These are phyloP conservation scores for Colletotrichum tofieldiae DNA, from an alignment of 2,329 filamentous ascomycete genomes.

Conservation along the genomic window DNA sequence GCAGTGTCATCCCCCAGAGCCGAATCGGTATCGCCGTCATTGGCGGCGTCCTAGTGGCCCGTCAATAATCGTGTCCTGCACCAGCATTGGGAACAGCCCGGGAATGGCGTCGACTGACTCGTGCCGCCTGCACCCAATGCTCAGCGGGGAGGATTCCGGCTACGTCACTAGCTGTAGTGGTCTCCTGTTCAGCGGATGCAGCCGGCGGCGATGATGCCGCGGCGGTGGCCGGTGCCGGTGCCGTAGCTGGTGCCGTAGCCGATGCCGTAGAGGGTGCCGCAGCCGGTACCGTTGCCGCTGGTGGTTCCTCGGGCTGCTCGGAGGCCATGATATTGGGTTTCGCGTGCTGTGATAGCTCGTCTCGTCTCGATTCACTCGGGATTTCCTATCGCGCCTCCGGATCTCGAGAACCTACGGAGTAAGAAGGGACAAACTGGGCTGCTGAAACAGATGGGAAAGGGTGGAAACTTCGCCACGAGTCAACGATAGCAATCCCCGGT, in stretches of 20 bases:
- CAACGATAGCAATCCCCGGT: conserved; percentile 26
- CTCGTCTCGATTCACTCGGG: background rate
- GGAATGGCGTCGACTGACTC: conserved; percentile 29
- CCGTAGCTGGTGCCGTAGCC: background rate
- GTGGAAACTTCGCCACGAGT: conserved; percentile 23
- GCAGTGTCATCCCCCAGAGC: conserved; percentile 39
- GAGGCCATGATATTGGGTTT: conserved; percentile 13
- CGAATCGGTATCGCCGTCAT: conserved; percentile 40
- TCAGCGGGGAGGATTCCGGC: conserved; percentile 38
- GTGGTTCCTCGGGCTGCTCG: conserved; percentile 19
- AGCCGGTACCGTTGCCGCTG: background rate
- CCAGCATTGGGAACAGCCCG: background rate
- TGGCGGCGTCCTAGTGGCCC: conserved; percentile 20
- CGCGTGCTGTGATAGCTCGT: background rate
- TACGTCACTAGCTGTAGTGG: background rate
- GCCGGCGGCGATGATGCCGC: background rate
- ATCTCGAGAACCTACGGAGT: background rate
- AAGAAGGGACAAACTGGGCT: background rate
- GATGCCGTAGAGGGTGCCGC: background rate
- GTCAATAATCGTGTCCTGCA: conserved; percentile 13
- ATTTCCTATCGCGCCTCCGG: background rate
- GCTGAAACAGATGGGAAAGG: background rate
- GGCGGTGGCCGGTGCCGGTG: background rate
- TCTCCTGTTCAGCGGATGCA: background rate
- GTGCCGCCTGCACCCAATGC: conserved; percentile 39